Evolutionary conservation across 768 basidiomycete species (phyloP).

Genomic region (Stropharia rugosoannulata): DNA sequence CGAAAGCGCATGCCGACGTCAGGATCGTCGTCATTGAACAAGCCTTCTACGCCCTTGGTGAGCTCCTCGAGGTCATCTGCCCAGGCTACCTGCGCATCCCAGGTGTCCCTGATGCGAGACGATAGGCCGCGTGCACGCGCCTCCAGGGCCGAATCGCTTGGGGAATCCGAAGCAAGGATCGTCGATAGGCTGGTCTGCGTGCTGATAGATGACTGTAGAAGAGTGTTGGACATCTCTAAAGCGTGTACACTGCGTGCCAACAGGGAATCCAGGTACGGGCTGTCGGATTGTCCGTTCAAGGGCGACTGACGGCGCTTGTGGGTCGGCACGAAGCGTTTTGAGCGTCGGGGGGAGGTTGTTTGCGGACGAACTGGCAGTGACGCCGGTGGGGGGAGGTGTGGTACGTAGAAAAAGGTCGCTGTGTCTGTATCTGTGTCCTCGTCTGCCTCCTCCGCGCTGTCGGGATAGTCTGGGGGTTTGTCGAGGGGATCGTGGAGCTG

Average conservation of each 20-base stretch:
- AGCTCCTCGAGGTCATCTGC: constrained; percentile 69
- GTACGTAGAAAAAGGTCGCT: constrained; percentile 23
- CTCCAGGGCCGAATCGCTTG: constrained; percentile 46
- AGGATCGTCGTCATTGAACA: constrained; percentile 40
- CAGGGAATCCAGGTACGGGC: constrained; percentile 72
- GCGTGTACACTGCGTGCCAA: constrained; percentile 83
- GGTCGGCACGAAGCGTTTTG: constrained; percentile 26
- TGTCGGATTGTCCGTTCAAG: constrained; percentile 26
- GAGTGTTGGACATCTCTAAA: constrained; percentile 79
- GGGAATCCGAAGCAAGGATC: constrained; percentile 46
- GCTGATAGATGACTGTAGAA: constrained; percentile 74
- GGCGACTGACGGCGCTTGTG: constrained; percentile 30
- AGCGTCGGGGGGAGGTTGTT: constrained; percentile 33
- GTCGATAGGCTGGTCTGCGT: constrained; percentile 56
- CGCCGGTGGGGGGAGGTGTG: constrained; percentile 24
- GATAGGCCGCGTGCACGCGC: constrained; percentile 52
- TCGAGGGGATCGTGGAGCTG: constrained; percentile 4
- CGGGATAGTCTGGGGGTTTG: constrained; percentile 70
- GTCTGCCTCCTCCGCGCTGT: constrained; percentile 77
- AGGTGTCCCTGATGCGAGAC: constrained; percentile 45
- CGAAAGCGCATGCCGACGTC: constrained; percentile 5
- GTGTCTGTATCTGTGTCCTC: constrained; percentile 56
- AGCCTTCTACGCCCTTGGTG: constrained; percentile 55
- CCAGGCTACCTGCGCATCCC: constrained; percentile 54
- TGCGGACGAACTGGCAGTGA: constrained; percentile 19